Conservation (phyloP, 2,329 filamentous ascomycete species). For the Lecanosticta acicola region DNA sequence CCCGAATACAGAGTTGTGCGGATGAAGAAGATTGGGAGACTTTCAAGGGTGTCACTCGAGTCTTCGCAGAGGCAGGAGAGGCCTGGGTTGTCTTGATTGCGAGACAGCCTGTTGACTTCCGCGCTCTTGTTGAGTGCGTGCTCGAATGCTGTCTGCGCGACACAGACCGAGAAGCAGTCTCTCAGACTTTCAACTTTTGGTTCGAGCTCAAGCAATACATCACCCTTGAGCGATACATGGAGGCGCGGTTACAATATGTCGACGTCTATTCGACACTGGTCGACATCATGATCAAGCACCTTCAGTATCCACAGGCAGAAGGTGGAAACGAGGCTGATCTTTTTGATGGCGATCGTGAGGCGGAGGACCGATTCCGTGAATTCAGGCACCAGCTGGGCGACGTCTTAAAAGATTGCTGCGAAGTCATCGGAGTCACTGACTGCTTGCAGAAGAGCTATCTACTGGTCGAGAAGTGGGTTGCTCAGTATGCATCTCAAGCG, state of each 20-base stretch:
- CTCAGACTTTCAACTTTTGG: constrained; percentile 95
- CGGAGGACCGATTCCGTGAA: constrained; percentile 93
- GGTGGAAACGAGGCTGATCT: constrained; percentile 65
- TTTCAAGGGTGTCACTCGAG: constrained; percentile 80
- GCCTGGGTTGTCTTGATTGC: constrained; percentile 92
- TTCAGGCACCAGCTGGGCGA: constrained; percentile 98
- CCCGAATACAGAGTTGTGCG: constrained; percentile 68
- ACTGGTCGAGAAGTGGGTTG: constrained; percentile 82
- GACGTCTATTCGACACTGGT: constrained; percentile 85
- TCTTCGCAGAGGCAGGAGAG: constrained; percentile 90
- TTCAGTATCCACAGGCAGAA: constrained; percentile 78
- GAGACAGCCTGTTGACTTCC: constrained; percentile 73
- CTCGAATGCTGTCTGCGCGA: constrained; percentile 88
- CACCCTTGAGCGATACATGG: constrained; percentile 80
- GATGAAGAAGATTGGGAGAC: constrained; percentile 78
- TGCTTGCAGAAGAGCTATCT: constrained; percentile 85
- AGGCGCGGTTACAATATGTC: constrained; percentile 68
- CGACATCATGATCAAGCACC: constrained; percentile 84
- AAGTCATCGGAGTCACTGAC: constrained; percentile 88
- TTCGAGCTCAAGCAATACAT: constrained; percentile 97
- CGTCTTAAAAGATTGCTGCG: constrained; percentile 92
- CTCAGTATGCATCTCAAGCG: constrained; percentile 70
- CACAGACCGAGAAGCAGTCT: constrained; percentile 82
- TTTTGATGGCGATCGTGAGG: constrained; percentile 91
- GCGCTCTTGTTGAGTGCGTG: constrained; percentile 78